These are phyloP conservation scores for Wickerhamiella azymoides DNA, from an alignment of 805 yeast genomes.

Conservation along the genomic window DNA sequence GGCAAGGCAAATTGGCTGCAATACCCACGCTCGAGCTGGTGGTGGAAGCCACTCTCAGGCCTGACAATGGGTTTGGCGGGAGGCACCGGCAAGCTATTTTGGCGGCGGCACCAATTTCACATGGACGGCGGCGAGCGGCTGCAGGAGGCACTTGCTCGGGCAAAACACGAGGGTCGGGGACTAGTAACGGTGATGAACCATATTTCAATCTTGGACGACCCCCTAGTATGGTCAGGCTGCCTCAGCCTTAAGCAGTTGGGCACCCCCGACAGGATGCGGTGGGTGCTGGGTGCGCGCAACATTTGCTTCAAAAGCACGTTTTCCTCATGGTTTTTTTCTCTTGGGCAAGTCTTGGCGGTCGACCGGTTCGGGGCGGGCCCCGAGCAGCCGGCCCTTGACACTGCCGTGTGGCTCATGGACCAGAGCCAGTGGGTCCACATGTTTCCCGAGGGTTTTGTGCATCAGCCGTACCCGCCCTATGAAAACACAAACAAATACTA, in stretches of 20 bases:
- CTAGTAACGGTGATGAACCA: constrained; percentile 83
- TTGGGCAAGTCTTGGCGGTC: constrained; percentile 82
- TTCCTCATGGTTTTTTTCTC: constrained; percentile 45
- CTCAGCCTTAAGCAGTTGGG: constrained; percentile 55
- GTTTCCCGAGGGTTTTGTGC: constrained; percentile 89
- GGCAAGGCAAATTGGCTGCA: constrained; percentile 18
- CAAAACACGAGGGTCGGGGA: constrained; percentile 56
- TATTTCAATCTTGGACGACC: constrained; percentile 63
- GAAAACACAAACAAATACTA: constrained; percentile 84
- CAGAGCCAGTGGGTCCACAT: constrained; percentile 62
- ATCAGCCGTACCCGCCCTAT: constrained; percentile 65
- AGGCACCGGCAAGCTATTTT: constrained; percentile 44
- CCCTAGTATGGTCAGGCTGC: constrained; percentile 72
- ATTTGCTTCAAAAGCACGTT: constrained; percentile 46
- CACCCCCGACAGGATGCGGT: constrained; percentile 56
- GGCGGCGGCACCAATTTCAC: constrained; percentile 51
- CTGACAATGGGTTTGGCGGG: constrained; percentile 56
- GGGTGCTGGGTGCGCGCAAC: constrained; percentile 93
- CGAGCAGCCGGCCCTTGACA: constrained; percentile 80
- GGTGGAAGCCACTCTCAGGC: constrained; percentile 60
- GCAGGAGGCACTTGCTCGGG: constrained; percentile 47
- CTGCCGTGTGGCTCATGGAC: constrained; percentile 52
- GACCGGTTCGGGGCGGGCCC: constrained; percentile 87
- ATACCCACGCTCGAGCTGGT: constrained; percentile 42
- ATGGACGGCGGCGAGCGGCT: constrained; percentile 50